Evolutionary conservation across 495 filamentous ascomycete species (phyloP), one percentile per base, ranked within the genome.

Genomic region (Acidomyces sp.): DNA sequence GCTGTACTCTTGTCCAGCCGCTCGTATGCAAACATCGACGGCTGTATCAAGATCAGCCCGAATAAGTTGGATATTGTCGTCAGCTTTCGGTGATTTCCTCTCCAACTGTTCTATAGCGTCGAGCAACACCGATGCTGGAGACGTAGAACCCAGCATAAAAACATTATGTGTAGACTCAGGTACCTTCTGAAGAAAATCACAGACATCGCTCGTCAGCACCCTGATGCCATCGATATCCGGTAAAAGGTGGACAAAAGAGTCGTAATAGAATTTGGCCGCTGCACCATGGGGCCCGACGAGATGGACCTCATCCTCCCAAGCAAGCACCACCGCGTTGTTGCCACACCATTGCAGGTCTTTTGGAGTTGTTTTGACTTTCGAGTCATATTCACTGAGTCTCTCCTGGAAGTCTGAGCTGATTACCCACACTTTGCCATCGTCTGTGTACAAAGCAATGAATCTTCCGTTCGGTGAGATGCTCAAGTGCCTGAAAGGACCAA

Each of bases 231-330:
- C 90, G 48, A 79, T 68, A 64, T 92, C 88, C 3, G 86, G 75
- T 22, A 95, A 63, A 6, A 97, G 67, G 64, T 97, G 90, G 13
- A 96, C 78, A 44, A 82, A 78, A 23, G 77, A 79, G 56, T 96
- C 85, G 53, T 96, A 96, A 44, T 81, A 92, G 49, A 57, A 74
- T 69, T 74, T 77, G 24, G 85, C 71, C 28, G 82, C 71, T 9
- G 78, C 74, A 27, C 82, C 85, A 34, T 77, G 79, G 0, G 85
- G 85, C 1, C 86, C 87, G 40, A 96, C 80, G 31, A 97, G 69
- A 55, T 95, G 90, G n/a, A 96, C 78, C 52, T 97, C 90, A 61
- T 97, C 90, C 51, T 94, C 90, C 90, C 90, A 97, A 11, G 85
- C 85, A 44, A 96, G 74, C 32, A 93, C 77, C 6, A 95, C 85